Evolutionary conservation across 2,329 filamentous ascomycete species (phyloP), one percentile per base, ranked within the genome.

Genomic region (Neodidymelliopsis sp.): DNA sequence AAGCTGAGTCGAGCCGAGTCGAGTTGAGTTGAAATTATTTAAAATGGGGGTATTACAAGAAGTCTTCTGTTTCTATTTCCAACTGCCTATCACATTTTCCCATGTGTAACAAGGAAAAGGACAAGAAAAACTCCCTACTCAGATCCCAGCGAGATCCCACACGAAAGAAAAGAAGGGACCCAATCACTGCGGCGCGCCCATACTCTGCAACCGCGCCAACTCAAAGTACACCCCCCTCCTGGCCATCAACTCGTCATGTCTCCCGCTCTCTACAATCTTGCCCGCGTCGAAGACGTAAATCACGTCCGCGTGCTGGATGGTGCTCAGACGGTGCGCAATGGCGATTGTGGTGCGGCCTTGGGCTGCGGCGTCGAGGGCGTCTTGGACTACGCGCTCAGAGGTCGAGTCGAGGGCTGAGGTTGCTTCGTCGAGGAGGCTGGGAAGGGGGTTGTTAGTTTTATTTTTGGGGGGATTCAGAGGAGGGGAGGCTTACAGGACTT

Each of bases 251-350:
- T 79, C 75, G 0, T 81, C 81, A 89, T 97, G 93, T 7, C 85
- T 91, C 4, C 93, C 93, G 59, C 84, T 82, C 77, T 97, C 93
- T 1, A 95, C 89, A 31, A 97, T 84, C 51, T 84, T 82, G 6
- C 93, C 94, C 63, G 90, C 86, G 71, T 97, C 92, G 69, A 97
- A 94, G n/a, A 97, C 93, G 59, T 95, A 97, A 62, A 97, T 97
- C 37, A 93, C 77, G 68, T 97, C 93, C 0, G 93, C 93, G 70
- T 94, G 92, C 70, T 96, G 91, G 53, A 97, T 97, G 0, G 94
- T 97, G 66, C 86, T 91, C 5, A 99, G 77, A 18, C 94, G 82
- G 74, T 99, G 93, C 3, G 94, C 94, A 1, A 99, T 93, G 1
- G 93, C 92, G 55, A 99, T 94, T 0, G 93, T 97, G 83, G 91